Evolutionary conservation across 768 basidiomycete genomes (phyloP).

Genomic region (Panus rudis): DNA sequence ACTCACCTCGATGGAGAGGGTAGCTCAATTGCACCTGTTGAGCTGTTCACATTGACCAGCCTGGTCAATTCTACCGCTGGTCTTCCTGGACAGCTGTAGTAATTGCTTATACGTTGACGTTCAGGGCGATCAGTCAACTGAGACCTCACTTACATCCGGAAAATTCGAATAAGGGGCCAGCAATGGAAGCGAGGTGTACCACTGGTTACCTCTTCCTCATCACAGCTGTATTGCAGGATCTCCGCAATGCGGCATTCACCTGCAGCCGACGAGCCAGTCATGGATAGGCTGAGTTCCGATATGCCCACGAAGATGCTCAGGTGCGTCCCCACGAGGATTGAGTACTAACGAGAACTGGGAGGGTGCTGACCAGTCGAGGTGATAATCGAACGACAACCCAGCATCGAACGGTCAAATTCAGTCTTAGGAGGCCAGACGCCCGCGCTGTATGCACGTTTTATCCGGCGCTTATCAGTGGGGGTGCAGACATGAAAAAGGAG

Average conservation of each 20-base stretch:
- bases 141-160: conserved; percentile 57
- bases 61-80: conserved; percentile 41
- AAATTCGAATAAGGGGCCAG: conserved; percentile 69
- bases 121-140: not conserved
- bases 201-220: conserved; percentile 25
- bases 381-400: too few relatives aligned
- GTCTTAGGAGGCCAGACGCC: too few relatives aligned
- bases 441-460: too few relatives aligned
- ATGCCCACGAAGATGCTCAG: too few relatives aligned
- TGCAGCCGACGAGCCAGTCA: too few relatives aligned
- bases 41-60: conserved; percentile 6
- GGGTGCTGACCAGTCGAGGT: too few relatives aligned
- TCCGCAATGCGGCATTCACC: conserved; percentile 57
- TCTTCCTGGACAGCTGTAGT: conserved; percentile 51
- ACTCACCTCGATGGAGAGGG: conserved; percentile 9
- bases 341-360: too few relatives aligned
- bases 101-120: conserved; percentile 7
- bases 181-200: conserved; percentile 41
- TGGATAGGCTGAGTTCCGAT: too few relatives aligned
- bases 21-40: conserved; percentile 8
- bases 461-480: conserved; percentile 3
- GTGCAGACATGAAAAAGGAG: conserved; percentile 9
- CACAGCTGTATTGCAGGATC: conserved; percentile 67
- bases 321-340: too few relatives aligned
- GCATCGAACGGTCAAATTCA: too few relatives aligned